A percentile compares a stretch with the other conserved stretches of the same genome.
phyloP scores from a whole-genome alignment of 106 monocot species.

The Apostasia shenzhenica region DNA sequence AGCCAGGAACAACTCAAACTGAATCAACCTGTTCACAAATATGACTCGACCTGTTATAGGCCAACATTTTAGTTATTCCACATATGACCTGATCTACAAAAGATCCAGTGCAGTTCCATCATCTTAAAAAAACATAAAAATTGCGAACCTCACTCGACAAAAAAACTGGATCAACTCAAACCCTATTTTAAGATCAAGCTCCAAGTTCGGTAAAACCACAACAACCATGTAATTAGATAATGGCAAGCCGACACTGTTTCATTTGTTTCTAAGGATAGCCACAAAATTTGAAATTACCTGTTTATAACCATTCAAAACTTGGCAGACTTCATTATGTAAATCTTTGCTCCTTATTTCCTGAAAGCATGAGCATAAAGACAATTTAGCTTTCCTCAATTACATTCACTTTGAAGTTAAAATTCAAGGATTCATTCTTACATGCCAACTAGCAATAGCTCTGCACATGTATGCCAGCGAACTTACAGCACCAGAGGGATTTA shows the following conservation, averaged over 20 bases:
- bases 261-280: neutral
- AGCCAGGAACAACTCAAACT: too few species aligned
- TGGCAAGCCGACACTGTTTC: neutral
- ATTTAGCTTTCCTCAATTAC: neutral
- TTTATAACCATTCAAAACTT: slow-evolving; percentile 82
- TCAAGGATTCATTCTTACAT: slow-evolving; percentile 38
- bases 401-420: neutral
- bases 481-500: slow-evolving; percentile 71
- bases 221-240: too few species aligned
- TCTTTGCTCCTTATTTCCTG: slow-evolving; percentile 91
- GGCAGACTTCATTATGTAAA: slow-evolving; percentile 68
- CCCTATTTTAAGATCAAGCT: too few species aligned
- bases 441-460: slow-evolving; percentile 93
- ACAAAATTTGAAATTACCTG: slow-evolving; percentile 44
- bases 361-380: neutral
- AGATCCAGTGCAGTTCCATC: too few species aligned
- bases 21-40: too few species aligned
- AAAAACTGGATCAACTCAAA: too few species aligned
- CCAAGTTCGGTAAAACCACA: too few species aligned
- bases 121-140: too few species aligned
- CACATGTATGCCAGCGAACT: slow-evolving; percentile 61
- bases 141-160: too few species aligned
- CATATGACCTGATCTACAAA: too few species aligned
- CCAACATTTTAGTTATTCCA: too few species aligned
- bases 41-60: too few species aligned